Conservation (phyloP, 1,284 basidiomycete species). For the Waitea zeae region DNA sequence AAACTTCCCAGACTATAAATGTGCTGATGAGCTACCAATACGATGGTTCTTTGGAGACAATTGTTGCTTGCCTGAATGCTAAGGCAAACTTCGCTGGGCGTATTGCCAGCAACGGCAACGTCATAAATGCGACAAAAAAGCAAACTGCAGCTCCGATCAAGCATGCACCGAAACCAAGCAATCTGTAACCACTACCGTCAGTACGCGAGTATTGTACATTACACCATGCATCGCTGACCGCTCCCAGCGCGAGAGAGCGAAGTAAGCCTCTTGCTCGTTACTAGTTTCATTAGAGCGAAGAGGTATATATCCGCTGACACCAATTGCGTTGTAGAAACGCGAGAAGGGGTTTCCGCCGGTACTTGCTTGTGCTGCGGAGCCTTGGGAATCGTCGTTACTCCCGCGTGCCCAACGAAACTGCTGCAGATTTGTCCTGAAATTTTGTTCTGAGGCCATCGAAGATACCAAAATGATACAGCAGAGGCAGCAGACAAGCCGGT, state of each 20-base stretch:
- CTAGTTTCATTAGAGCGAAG: conserved; percentile 67
- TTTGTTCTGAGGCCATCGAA: conserved; percentile 30
- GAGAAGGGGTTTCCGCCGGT: conserved; percentile 39
- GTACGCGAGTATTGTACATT: neutral
- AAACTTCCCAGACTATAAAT: conserved; percentile 56
- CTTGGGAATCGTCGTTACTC: conserved; percentile 57
- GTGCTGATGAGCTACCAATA: neutral
- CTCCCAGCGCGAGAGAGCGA: conserved; percentile 85
- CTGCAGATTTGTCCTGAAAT: conserved; percentile 49
- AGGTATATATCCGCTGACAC: conserved; percentile 62
- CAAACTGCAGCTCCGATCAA: conserved; percentile 83
- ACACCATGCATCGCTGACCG: too few relatives aligned
- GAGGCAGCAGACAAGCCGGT: too few relatives aligned
- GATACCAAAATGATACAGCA: too few relatives aligned
- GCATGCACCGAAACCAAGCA: conserved; percentile 90
- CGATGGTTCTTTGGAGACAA: conserved; percentile 1
- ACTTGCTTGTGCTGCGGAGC: conserved; percentile 16
- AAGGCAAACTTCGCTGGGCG: conserved; percentile 83
- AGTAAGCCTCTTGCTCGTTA: conserved; percentile 95
- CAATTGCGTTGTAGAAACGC: conserved; percentile 59
- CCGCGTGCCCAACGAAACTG: conserved; percentile 80
- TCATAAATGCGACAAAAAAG: conserved; percentile 91
- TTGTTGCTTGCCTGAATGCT: conserved; percentile 51
- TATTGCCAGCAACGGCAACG: conserved; percentile 68
- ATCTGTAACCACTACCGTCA: conserved; percentile 20